Evolutionary conservation across 805 yeast species (phyloP).

Genomic region (Ascoidea asiatica): DNA sequence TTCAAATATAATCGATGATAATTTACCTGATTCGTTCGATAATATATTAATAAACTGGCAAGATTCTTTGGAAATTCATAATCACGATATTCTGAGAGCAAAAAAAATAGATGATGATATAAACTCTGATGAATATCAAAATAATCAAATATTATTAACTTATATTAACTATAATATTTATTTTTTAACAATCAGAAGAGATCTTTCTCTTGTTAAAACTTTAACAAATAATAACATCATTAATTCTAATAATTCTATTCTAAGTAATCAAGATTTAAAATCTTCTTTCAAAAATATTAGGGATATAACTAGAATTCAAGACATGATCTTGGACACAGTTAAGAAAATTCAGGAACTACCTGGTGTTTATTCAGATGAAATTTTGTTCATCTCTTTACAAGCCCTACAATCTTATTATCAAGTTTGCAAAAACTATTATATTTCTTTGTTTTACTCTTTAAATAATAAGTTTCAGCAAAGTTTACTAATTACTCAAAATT

Average conservation of each 20-base stretch:
- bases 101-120: slow-evolving; percentile 23
- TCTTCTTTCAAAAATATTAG: slow-evolving; percentile 8
- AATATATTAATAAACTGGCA: slow-evolving; percentile 50
- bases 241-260: slow-evolving; percentile 8
- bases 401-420: slow-evolving; percentile 33
- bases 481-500: slow-evolving; percentile 18
- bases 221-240: slow-evolving; percentile 12
- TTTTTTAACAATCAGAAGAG: slow-evolving; percentile 62
- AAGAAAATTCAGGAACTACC: slow-evolving; percentile 65
- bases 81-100: slow-evolving; percentile 35
- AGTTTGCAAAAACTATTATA: slow-evolving; percentile 25
- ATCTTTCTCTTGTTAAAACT: slow-evolving; percentile 32
- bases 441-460: slow-evolving; percentile 32
- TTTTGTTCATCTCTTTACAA: slow-evolving; percentile 39
- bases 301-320: slow-evolving; percentile 35
- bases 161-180: slow-evolving; percentile 59
- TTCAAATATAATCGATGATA: slow-evolving; percentile 16
- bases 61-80: slow-evolving; percentile 50
- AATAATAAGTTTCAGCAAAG: slow-evolving; percentile 31
- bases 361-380: slow-evolving; percentile 83
- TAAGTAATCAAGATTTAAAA: slow-evolving; percentile 3
- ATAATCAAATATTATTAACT: slow-evolving; percentile 61
- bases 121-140: slow-evolving; percentile 48
- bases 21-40: slow-evolving; percentile 39
- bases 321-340: slow-evolving; percentile 37